Evolutionary conservation across 2,329 filamentous ascomycete genomes (phyloP).

Genomic region (Neonectria neomacrospora): DNA sequence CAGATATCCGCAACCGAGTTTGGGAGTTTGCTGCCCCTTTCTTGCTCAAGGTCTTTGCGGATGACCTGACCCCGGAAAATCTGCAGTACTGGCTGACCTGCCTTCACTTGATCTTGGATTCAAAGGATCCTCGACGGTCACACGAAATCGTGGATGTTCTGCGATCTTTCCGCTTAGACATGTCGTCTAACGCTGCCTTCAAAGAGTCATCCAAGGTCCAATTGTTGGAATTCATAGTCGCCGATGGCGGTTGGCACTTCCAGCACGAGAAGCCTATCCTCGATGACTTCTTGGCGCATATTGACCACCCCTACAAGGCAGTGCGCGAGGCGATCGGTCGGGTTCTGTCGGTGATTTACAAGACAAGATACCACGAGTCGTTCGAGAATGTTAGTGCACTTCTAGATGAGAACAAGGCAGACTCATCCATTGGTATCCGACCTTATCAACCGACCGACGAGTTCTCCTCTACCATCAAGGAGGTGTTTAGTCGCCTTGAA

Average conservation of each 20-base stretch:
- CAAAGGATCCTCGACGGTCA: conserved; percentile 87
- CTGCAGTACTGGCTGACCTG: conserved; percentile 95
- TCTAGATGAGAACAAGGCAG: conserved; percentile 79
- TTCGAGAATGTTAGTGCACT: conserved; percentile 82
- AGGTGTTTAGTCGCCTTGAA: conserved; percentile 83
- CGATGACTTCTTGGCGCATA: conserved; percentile 87
- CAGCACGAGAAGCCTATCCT: conserved; percentile 88
- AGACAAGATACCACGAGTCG: conserved; percentile 93
- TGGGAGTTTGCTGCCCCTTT: conserved; percentile 95
- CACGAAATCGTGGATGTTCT: conserved; percentile 88
- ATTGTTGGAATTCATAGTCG: conserved; percentile 86
- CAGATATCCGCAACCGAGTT: conserved; percentile 77
- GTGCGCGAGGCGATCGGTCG: conserved; percentile 95
- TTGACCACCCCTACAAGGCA: conserved; percentile 98
- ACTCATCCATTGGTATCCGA: conserved; percentile 84
- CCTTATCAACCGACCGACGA: conserved; percentile 84
- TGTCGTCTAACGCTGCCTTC: conserved; percentile 96
- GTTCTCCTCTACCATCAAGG: conserved; percentile 76
- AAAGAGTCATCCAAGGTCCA: conserved; percentile 98
- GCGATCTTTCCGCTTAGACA: conserved; percentile 87
- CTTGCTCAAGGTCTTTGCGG: conserved; percentile 85
- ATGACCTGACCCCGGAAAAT: conserved; percentile 94
- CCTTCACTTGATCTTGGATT: conserved; percentile 86
- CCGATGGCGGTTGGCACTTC: conserved; percentile 96
- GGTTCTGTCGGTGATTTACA: conserved; percentile 87